Conservation (phyloP, 2,329 filamentous ascomycete species). For the Penicillium sp. region DNA sequence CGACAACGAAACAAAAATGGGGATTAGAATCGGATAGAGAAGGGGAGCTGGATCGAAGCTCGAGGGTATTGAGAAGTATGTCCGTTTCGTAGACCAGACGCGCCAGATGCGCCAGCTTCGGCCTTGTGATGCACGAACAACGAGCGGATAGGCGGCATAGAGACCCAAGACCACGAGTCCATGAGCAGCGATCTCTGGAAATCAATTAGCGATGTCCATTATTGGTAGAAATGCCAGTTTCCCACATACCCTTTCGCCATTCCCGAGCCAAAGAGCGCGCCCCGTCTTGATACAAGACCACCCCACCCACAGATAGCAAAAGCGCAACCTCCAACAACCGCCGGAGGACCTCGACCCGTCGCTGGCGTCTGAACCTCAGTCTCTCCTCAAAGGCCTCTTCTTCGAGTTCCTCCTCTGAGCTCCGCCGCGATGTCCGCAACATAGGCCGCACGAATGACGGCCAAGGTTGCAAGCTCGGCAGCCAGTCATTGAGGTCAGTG, state of each 20-base stretch:
- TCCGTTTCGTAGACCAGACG: slow-evolving; percentile 26
- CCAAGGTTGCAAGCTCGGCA: slow-evolving; percentile 26
- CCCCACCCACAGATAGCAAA: slow-evolving; percentile 44
- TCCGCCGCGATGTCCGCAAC: slow-evolving; percentile 24
- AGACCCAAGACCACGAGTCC: slow-evolving; percentile 25
- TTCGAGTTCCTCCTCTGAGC: slow-evolving; percentile 26
- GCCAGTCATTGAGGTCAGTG: slow-evolving; percentile 25
- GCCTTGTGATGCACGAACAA: slow-evolving; percentile 36
- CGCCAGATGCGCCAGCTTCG: slow-evolving; percentile 21
- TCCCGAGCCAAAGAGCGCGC: slow-evolving; percentile 26
- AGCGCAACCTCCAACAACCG: slow-evolving; percentile 49
- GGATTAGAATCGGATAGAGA: slow-evolving; percentile 72
- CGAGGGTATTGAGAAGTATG: slow-evolving; percentile 56
- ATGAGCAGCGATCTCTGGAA: slow-evolving; percentile 30
- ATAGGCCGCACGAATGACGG: slow-evolving; percentile 26
- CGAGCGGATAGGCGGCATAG: slow-evolving; percentile 49
- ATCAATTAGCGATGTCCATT: slow-evolving; percentile 6
- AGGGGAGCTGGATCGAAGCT: slow-evolving; percentile 86
- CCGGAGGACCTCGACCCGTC: slow-evolving; percentile 37
- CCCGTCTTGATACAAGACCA: slow-evolving; percentile 32
- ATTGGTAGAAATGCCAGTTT: neutral
- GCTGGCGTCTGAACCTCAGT: slow-evolving; percentile 25
- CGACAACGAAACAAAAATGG: slow-evolving; percentile 66
- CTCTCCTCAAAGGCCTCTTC: slow-evolving; percentile 18
- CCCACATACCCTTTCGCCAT: slow-evolving; percentile 33